Evolutionary conservation across 306 rosid genomes (phyloP), one percentile per base, ranked within the genome.

Genomic region (Clitoria ternatea): DNA sequence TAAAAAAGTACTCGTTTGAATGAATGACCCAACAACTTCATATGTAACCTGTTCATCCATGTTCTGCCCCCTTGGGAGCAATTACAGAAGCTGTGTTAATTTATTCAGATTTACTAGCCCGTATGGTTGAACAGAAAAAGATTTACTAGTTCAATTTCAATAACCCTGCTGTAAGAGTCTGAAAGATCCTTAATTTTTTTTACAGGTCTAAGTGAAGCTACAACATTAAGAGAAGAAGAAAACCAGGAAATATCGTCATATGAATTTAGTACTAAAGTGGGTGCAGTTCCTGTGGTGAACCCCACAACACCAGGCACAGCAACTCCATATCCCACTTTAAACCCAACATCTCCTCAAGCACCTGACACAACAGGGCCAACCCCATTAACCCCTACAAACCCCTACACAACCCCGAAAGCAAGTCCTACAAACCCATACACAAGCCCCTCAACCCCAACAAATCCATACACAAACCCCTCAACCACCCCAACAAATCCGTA

Each of bases 271-370:
- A 37, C 81, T 15, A 81, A 86, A 74, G 54, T 75, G 50, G 96
- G 86, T 72, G 48, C 82, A 1, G 79, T 85, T 72, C 96, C 97
- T 22, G 36, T 77, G 3, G 80, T 95, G 12, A 95, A 91, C 73
- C 99, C 99, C 24, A 80, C 90, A 55, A 86, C 85, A 53, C 91
- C 96, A 35, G 85, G 89, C 66, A n/a, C 80, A 32, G 75, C 56
- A 26, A 83, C 68, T 80, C 83, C 96, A 19, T 75, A 72, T 14
- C 85, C 89, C 9, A 61, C 80, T 0, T 49, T 42, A 17, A 75
- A 78, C 76, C 83, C 85, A 62, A 55, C 80, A 20, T 50, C 85
- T 70, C 85, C 92, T 49, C 90, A 80, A 59, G 2, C 85, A 64
- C 86, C 92, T 10, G 33, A 18, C 55, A 56, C 73, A 63, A 70